A percentile compares a stretch with the other conserved stretches of the same genome.
Conservation (phyloP, 371 early-diverging fungal species). For the Mycotypha africana region DNA sequence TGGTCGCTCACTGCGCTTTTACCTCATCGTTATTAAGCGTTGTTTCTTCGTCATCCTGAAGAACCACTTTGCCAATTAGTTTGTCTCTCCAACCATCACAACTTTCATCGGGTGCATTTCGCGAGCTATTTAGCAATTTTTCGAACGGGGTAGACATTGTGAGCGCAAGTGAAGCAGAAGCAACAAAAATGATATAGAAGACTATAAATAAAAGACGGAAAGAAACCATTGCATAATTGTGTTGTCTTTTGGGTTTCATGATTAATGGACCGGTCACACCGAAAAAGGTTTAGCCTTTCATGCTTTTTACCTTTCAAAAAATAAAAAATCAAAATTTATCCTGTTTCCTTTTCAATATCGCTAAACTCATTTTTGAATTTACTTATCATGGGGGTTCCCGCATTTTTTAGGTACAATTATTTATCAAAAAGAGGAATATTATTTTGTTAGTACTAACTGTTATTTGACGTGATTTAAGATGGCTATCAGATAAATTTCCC, state of each 20-base stretch:
- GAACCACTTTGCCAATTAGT: constrained; percentile 29
- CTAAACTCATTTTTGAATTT: constrained; percentile 1
- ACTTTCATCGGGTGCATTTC: background rate
- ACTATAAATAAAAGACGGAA: no score
- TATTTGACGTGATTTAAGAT: constrained; percentile 39
- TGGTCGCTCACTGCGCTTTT: background rate
- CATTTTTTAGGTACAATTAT: constrained; percentile 59
- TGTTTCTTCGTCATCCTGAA: constrained; percentile 22
- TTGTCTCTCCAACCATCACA: constrained; percentile 34
- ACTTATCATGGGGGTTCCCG: constrained; percentile 74
- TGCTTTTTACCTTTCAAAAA: no score
- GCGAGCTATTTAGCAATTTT: background rate
- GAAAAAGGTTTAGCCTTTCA: no score
- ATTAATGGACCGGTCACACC: no score
- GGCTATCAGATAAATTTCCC: constrained; percentile 96
- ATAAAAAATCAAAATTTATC: background rate
- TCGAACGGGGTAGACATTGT: constrained; percentile 6
- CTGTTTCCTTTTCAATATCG: background rate
- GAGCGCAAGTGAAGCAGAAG: no score
- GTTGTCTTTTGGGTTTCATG: no score
- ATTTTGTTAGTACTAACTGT: background rate
- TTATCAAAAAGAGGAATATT: background rate
- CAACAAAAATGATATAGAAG: no score
- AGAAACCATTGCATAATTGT: no score
- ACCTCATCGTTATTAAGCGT: constrained; percentile 25